These are phyloP conservation scores for Rhodotorula sp. DNA, from an alignment of 1,284 basidiomycete genomes.

Conservation along the genomic window DNA sequence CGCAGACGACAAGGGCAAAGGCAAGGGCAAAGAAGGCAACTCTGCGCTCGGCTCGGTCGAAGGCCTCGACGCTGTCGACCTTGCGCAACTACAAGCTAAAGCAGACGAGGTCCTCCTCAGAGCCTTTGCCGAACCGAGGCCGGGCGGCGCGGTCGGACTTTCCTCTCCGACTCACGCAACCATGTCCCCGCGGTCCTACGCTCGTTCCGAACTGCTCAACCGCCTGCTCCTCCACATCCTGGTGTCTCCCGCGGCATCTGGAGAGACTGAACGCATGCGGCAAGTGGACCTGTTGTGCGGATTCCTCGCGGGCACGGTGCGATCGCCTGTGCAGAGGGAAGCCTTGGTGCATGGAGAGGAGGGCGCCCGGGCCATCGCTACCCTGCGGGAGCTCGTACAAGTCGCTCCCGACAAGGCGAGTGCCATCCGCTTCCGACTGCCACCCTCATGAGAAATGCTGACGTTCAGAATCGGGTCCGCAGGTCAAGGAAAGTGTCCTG, in stretches of 20 bases:
- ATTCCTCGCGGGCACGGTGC: conserved; percentile 21
- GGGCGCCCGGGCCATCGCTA: not conserved
- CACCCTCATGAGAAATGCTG: not conserved
- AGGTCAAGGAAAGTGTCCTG: conserved; percentile 30
- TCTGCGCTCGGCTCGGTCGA: not conserved
- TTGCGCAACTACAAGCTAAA: not conserved
- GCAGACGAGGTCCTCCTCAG: not conserved
- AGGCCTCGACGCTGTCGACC: not conserved
- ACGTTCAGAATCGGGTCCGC: not conserved
- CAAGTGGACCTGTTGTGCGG: conserved; percentile 28
- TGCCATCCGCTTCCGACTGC: not conserved
- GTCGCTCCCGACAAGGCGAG: conserved; percentile 16
- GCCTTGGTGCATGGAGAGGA: conserved; percentile 5
- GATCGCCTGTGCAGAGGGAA: not conserved
- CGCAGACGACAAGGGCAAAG: conserved; percentile 2
- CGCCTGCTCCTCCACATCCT: conserved; percentile 8
- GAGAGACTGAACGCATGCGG: conserved; percentile 1
- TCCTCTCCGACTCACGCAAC: no score
- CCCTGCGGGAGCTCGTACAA: conserved; percentile 5
- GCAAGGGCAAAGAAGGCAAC: conserved; percentile 24
- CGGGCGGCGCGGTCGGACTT: not conserved
- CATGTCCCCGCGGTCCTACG: not conserved
- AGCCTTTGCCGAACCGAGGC: not conserved
- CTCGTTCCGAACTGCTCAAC: conserved; percentile 5
- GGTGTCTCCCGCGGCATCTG: not conserved